Evolutionary conservation across 257 asterid species (phyloP).

Genomic region (Craterostigma plantagineum): DNA sequence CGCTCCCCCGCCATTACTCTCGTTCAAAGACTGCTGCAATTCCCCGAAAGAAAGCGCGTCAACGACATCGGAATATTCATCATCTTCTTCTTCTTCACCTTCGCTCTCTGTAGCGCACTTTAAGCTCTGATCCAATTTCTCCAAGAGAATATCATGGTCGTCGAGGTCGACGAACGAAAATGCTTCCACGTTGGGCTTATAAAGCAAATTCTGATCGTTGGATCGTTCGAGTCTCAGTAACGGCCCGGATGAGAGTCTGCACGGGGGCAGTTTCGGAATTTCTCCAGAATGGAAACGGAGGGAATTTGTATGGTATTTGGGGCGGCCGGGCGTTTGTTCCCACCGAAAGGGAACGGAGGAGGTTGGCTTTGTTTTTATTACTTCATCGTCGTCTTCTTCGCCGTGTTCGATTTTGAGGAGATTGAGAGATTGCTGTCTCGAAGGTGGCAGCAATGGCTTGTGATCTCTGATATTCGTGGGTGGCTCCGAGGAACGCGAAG

Average conservation of each 20-base stretch:
- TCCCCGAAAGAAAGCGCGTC: constrained; percentile 34
- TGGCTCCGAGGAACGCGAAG: background rate
- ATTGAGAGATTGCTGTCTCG: background rate
- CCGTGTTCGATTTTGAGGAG: too few relatives aligned
- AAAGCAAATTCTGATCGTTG: background rate
- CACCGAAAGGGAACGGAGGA: background rate
- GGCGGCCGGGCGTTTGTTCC: constrained; percentile 3
- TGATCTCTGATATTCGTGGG: background rate
- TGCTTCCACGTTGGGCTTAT: constrained; percentile 1
- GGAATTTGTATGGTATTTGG: background rate
- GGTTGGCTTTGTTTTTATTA: background rate
- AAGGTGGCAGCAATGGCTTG: background rate
- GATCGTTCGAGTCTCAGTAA: background rate
- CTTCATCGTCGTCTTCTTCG: background rate
- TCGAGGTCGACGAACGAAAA: background rate
- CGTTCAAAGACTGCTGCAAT: constrained; percentile 32
- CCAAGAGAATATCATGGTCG: constrained; percentile 13
- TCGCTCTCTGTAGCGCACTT: constrained; percentile 34
- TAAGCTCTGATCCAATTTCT: constrained; percentile 47
- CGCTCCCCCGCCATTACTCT: constrained; percentile 29
- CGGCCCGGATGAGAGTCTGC: background rate
- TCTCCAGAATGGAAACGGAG: background rate
- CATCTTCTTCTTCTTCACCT: constrained; percentile 18
- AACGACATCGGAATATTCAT: constrained; percentile 39
- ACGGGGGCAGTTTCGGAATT: background rate